Evolutionary conservation across 495 filamentous ascomycete genomes (phyloP), one percentile per base, ranked within the genome.

Genomic region (Paragyromitra xinjiangensis): DNA sequence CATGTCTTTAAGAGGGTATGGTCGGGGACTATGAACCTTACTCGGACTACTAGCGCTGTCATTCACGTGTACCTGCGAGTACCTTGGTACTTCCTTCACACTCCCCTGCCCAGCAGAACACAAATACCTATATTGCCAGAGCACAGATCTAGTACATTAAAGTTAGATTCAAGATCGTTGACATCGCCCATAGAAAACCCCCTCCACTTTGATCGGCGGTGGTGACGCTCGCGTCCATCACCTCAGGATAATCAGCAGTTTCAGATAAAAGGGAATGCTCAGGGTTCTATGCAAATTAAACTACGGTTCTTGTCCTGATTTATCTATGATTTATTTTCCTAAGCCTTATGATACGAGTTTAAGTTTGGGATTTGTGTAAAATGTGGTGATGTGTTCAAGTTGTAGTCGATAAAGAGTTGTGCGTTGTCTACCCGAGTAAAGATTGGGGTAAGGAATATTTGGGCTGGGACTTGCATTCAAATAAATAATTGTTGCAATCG

Each of bases 161-260:
- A n/a, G 26, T 61, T 34, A 34, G 50, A 65, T 50, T 65, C 22
- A 19, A 68, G 64, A 51, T 51, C 45, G 3, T 16, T 50, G 40
- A 3, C 29, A 62, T n/a, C 12, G 44, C 44, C 16, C 11, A 11
- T 48, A 12, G 12, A 26, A 58, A 44, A 22, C 19, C 61, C 59
- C 61, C 3, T 34, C 70, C 61, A 56, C 61, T 56, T 66, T 56
- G 66, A 75, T 71, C 73, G 66, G 29, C 73, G 53, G 48, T 71
- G 48, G 48, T 75, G 73, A 75, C 73, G 73, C 56, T 58, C 45
- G n/a, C 44, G 55, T 62, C 64, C 67, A 67, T 75, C 73, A 71
- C 64, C 64, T 48, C 73, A 67, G 66, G 66, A 75, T 34, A 67
- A 75, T 75, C 73, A 63, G 63, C 40, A 37, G 73, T 70, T 63